Percentiles rank a stretch among this genome's conserved stretches.
phyloP scores from a whole-genome alignment of 177 flowering plant genomes.

The Vitis hybrid region DNA sequence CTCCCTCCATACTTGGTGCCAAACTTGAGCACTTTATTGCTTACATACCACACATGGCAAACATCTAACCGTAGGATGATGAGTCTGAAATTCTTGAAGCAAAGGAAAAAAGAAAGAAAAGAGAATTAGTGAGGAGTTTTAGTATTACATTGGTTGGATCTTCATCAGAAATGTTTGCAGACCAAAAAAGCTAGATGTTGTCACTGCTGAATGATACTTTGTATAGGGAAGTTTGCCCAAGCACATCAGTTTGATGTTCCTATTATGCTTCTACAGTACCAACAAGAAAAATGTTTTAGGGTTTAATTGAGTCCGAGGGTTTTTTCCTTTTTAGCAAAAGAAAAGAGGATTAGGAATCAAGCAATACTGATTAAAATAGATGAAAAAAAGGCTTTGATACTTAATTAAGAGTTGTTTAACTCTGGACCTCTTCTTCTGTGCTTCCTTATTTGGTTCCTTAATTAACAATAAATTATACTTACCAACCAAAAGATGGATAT shows the following conservation, averaged over 20 bases:
- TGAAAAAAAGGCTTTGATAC: not conserved
- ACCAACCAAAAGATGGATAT: constrained; percentile 5
- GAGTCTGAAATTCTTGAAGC: too few species aligned
- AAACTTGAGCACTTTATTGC: constrained; percentile 28
- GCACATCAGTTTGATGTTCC: too few species aligned
- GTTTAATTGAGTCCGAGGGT: too few species aligned
- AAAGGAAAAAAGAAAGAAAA: too few species aligned
- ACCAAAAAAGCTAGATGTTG: too few species aligned
- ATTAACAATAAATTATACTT: constrained; percentile 8
- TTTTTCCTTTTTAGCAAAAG: not conserved
- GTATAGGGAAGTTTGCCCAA: too few species aligned
- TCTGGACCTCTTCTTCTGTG: not conserved
- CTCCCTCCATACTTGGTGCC: constrained; percentile 27
- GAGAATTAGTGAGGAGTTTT: too few species aligned
- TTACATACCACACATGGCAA: constrained; percentile 24
- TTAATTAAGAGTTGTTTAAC: not conserved
- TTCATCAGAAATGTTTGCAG: too few species aligned
- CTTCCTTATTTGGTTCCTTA: not conserved
- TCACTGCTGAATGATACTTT: too few species aligned
- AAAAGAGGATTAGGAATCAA: not conserved
- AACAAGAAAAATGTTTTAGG: not conserved
- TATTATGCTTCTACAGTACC: too few species aligned
- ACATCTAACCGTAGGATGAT: constrained; percentile 10
- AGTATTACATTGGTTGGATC: too few species aligned
- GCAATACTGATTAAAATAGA: not conserved